Base-by-base conservation (phyloP, 306 rosid genomes). In the Nissolia schottii region DNA sequence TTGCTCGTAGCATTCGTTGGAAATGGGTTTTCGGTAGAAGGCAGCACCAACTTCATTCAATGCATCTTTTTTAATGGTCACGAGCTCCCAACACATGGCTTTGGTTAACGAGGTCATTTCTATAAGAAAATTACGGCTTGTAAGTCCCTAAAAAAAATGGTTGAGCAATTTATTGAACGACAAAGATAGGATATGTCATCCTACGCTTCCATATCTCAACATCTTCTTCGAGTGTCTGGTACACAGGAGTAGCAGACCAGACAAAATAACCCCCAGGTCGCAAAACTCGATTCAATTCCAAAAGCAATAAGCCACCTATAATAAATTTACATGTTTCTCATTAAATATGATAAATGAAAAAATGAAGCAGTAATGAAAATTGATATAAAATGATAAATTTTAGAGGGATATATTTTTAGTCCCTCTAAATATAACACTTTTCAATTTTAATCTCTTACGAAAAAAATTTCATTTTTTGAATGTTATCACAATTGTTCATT, bases 21-120 rank as follows among this genome's bases (percentile, higher is more conserved):
- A 3, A 40, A 51, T 73, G 15, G 97, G 96, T 72, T 91, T 91
- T 20, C 89, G 86, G 80, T 78, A 91, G 19, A 91, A 75, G 71
- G 97, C 97, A 25, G 89, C 97, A 0, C 87, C 91, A 48, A 87
- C 28, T 11, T 76, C 48, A 64, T 91, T 91, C 43, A 89, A 38
- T 69, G 65, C 62, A 61, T 91, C 89, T 70, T 79, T 88, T 77
- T 87, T 71, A 50, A 85, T 84, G 23, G 83, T 82, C 54, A 91
- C 89, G n/a, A 91, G 93, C 70, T 91, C 96, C 97, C 97, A 91
- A 51, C 97, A 91, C 86, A 91, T 84, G 56, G 91, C 62, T 27
- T 63, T 76, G 45, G 96, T 91, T 50, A 91, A 81, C 16, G 79
- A 49, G 1, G 88, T 43, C 97, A 87, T 91, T 27, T 70, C 96